phyloP scores from a whole-genome alignment of 169 alveolate genomes.

The Plasmodium billcollinsi region DNA sequence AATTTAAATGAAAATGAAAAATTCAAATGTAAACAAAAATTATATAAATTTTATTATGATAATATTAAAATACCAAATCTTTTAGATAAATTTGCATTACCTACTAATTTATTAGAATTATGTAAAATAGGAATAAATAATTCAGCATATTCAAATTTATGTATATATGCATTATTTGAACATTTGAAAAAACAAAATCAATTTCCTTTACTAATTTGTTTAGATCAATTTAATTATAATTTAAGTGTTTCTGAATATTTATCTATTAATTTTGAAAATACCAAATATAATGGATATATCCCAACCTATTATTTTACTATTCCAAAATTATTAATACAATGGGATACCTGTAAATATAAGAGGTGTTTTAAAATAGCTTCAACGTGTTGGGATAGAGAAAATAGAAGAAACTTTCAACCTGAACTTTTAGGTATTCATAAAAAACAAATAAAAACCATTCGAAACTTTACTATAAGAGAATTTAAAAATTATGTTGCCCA shows the following conservation, averaged over 20 bases:
- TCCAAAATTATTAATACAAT: conserved; percentile 83
- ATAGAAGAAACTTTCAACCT: conserved; percentile 82
- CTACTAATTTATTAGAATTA: conserved; percentile 81
- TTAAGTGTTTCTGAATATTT: conserved; percentile 86
- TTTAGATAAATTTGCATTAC: conserved; percentile 81
- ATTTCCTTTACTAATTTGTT: conserved; percentile 80
- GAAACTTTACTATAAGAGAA: conserved; percentile 83
- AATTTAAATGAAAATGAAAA: conserved; percentile 71
- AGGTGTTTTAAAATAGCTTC: conserved; percentile 82
- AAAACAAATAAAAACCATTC: conserved; percentile 81
- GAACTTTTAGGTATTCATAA: conserved; percentile 83
- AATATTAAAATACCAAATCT: conserved; percentile 52
- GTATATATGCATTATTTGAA: conserved; percentile 83
- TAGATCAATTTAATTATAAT: conserved; percentile 64
- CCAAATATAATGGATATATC: conserved; percentile 86
- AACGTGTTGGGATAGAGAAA: conserved; percentile 84
- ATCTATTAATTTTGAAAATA: conserved; percentile 85
- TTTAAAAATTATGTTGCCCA: conserved; percentile 82
- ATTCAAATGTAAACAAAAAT: conserved; percentile 34
- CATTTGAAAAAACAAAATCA: conserved; percentile 85
- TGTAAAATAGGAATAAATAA: conserved; percentile 83
- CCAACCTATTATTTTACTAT: conserved; percentile 86
- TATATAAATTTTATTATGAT: conserved; percentile 48
- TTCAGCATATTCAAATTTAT: conserved; percentile 83
- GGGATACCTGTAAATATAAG: conserved; percentile 81